Evolutionary conservation across 257 asterid genomes (phyloP), one percentile per base, ranked within the genome.

Genomic region (Nemophila menziesii): DNA sequence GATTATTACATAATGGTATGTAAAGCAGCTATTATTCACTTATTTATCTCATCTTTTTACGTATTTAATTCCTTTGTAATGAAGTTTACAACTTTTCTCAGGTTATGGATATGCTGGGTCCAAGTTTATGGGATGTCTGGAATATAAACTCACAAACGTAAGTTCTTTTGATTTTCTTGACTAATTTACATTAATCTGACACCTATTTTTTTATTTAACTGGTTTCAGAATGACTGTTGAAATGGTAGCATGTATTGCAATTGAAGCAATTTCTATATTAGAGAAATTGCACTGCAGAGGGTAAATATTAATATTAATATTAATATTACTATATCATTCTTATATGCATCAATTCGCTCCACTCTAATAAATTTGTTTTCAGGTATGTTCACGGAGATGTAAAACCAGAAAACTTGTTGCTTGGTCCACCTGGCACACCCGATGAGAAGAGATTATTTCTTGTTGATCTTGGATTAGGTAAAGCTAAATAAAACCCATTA

Each of bases 81-180:
- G 14, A 51, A 15, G 10, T 36, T 13, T 14, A 16, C 15, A 6
- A 40, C 33, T 47, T 5, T 55, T 62, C 67, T 44, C 82, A 87
- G 97, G 95, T 87, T 44, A 87, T 87, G 97, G 97, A 82, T 58
- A 79, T 79, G 78, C 95, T 87, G 54, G 97, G 97, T 22, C 97
- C 95, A 16, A 87, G 92, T 65, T 63, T 87, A 22, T 77, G 80
- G 82, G 95, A 82, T 65, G 80, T 79, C 40, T 87, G 93, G 95
- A 73, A 71, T 56, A 79, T 66, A 39, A 79, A 77, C 44, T 72
- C 93, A 24, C 76, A 68, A 50, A 52, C 77, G 97, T 82, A 14
- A 74, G 74, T 49, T 40, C 49, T 44, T 39, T 42, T 8, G 23
- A 20, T 19, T 52, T 48, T 54, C 18, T 20, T 21, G 42, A 10